Evolutionary conservation across 495 filamentous ascomycete genomes (phyloP), one percentile per base, ranked within the genome.

Genomic region (Lophiotrema nucula): DNA sequence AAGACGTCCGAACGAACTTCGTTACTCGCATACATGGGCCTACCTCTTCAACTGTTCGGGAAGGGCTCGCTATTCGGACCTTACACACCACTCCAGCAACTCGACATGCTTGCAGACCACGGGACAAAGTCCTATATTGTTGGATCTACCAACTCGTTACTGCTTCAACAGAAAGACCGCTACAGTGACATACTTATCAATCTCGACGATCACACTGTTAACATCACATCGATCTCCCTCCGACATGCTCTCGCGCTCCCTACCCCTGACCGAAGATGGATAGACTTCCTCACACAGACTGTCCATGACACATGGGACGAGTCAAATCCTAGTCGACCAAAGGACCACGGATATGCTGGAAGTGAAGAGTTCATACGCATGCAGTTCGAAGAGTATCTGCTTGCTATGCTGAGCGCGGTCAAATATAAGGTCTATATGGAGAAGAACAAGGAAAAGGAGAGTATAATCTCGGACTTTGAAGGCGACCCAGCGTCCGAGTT

Each of bases 181-280:
- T 97, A 98, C 72, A 95, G 91, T 72, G 93, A 98, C 64, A 91
- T 97, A 38, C 77, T 98, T 53, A 90, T 98, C 65, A 97, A 98
- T 72, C 84, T 98, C 33, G 93, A 98, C 70, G 92, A 97, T 65
- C 81, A 85, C 58, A 89, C 81, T 8, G 85, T 97, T 55, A 91
- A 82, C 70, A 88, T 97, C 61, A 86, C 85, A 0, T 93, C 90
- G 0, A 74, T 84, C 13, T 88, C 90, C 13, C 78, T 98, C 22
- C 84, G 89, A 27, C 76, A 76, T 42, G 90, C 92, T 0, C 73
- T 97, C n/a, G 69, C 79, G 6, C 83, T 98, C 1, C 90, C 93
- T 1, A 85, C 83, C 12, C 87, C 93, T 0, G 93, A 98, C 68
- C 82, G 95, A 60, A 82, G 93, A 53, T 98, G 92, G 92, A 96